Evolutionary conservation across 768 basidiomycete genomes (phyloP), one percentile per base, ranked within the genome.

Genomic region (Neoboletus brunneissimus): DNA sequence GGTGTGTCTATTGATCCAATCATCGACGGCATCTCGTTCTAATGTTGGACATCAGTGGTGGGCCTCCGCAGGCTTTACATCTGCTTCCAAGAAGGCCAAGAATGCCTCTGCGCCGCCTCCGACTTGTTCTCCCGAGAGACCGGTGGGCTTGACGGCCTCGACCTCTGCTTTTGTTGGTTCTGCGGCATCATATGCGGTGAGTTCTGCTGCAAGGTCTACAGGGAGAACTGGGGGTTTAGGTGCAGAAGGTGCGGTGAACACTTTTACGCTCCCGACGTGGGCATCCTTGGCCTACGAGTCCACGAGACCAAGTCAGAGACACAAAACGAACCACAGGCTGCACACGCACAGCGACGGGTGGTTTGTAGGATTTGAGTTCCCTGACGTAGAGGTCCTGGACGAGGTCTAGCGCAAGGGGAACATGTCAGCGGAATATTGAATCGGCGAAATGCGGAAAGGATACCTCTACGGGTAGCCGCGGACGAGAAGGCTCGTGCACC

Each of bases 311-410:
- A 10, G 43, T 57, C 34, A 59, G 55, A 27, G 18, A 29, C n/a
- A 2, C 32, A 37, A 48, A 5, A 35, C 3, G 25, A 49, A 7
- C 7, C 4, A 48, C 18, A 27, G 15, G 37, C 0, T 3, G 4
- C 25, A 43, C n/a, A 81, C 91, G 72, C 66, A 94, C 94, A 45
- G 70, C 72, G 6, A 84, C 76, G 35, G 85, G 76, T 40, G 91
- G 80, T 79, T 92, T 96, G 84, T 95, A 98, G 5, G 82, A 73
- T 76, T 90, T 95, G 66, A 98, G 81, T 77, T 96, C 89, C 68
- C 81, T 86, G 64, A 98, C 65, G 76, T 98, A 98, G 54, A 97
- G 72, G 61, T 97, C 94, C 82, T 95, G 91, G 51, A 98, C 81
- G 69, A 95, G 79, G 79, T 97, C 95, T 97, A 70, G 25, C 23